Percentiles rank a stretch among this genome's conserved stretches.
These are phyloP conservation scores for Didymellaceae sp. DNA, from an alignment of 2,329 filamentous ascomycete species.

Conservation along the genomic window DNA sequence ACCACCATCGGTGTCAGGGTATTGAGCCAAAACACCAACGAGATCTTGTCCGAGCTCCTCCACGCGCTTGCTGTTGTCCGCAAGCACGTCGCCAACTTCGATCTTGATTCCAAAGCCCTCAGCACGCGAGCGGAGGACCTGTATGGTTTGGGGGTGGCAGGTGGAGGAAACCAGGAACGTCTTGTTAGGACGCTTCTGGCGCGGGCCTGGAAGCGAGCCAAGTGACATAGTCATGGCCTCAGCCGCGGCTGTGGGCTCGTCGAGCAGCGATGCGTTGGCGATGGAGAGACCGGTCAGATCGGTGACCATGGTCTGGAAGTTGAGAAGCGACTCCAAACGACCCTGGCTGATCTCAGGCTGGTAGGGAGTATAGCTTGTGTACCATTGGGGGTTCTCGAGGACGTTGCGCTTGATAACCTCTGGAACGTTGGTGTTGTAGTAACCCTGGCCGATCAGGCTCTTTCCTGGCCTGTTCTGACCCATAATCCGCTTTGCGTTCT, in stretches of 20 bases:
- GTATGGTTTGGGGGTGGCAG: constrained; percentile 84
- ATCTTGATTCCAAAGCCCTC: constrained; percentile 90
- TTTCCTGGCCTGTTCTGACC: constrained; percentile 67
- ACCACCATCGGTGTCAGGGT: constrained; percentile 86
- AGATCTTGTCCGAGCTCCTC: constrained; percentile 79
- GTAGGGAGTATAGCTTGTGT: constrained; percentile 97
- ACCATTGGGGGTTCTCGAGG: constrained; percentile 93
- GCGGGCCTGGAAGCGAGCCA: constrained; percentile 73
- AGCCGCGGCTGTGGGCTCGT: constrained; percentile 89
- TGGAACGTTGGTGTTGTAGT: constrained; percentile 85
- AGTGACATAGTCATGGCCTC: constrained; percentile 95
- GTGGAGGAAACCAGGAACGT: constrained; percentile 83
- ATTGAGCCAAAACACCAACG: constrained; percentile 91
- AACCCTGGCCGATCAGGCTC: constrained; percentile 84
- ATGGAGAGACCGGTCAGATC: constrained; percentile 88
- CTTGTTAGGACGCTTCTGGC: constrained; percentile 77
- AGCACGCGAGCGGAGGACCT: constrained; percentile 82
- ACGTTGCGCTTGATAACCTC: constrained; percentile 93
- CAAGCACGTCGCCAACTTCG: constrained; percentile 73
- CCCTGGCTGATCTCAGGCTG: constrained; percentile 98
- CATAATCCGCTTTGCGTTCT: constrained; percentile 61
- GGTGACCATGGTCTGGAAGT: constrained; percentile 92
- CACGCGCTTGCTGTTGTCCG: constrained; percentile 68
- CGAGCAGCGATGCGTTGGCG: constrained; percentile 87
- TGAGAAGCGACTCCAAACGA: constrained; percentile 86